Evolutionary conservation across 768 basidiomycete genomes (phyloP).

Genomic region (Gloeostereum incarnatum): DNA sequence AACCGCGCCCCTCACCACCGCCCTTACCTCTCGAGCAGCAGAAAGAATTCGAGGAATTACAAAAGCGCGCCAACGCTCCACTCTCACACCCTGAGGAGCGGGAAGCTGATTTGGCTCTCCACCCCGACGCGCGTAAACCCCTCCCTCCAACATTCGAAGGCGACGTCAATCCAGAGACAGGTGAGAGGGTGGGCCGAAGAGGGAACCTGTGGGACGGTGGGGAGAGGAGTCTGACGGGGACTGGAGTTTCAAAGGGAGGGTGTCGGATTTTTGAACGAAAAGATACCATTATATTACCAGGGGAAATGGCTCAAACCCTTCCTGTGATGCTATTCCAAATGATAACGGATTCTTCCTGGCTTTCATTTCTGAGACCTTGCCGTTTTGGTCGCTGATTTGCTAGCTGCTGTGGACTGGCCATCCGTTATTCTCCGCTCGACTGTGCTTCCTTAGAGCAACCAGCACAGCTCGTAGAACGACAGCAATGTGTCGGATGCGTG

Average conservation of each 20-base stretch:
- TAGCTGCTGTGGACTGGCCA: too few relatives aligned
- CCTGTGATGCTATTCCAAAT: too few relatives aligned
- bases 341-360: too few relatives aligned
- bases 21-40: constrained; percentile 70
- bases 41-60: constrained; percentile 80
- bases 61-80: constrained; percentile 47
- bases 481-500: too few relatives aligned
- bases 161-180: constrained; percentile 71
- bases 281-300: too few relatives aligned
- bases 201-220: constrained; percentile 67
- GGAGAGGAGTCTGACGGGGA: constrained; percentile 50
- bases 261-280: constrained; percentile 72
- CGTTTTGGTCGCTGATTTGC: too few relatives aligned
- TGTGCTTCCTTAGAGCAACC: too few relatives aligned
- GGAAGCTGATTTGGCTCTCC: constrained; percentile 37
- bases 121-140: constrained; percentile 61
- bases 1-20: constrained; percentile 63
- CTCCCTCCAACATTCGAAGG: constrained; percentile 68
- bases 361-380: too few relatives aligned
- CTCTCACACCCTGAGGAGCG: constrained; percentile 21
- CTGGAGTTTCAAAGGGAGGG: constrained; percentile 88
- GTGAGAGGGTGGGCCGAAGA: constrained; percentile 85
- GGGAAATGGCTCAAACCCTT: too few relatives aligned
- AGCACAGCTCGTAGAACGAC: too few relatives aligned
- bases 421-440: too few relatives aligned